These are phyloP conservation scores for Plasmopara viticola DNA, from an alignment of 352 stramenopile species.

Conservation along the genomic window DNA sequence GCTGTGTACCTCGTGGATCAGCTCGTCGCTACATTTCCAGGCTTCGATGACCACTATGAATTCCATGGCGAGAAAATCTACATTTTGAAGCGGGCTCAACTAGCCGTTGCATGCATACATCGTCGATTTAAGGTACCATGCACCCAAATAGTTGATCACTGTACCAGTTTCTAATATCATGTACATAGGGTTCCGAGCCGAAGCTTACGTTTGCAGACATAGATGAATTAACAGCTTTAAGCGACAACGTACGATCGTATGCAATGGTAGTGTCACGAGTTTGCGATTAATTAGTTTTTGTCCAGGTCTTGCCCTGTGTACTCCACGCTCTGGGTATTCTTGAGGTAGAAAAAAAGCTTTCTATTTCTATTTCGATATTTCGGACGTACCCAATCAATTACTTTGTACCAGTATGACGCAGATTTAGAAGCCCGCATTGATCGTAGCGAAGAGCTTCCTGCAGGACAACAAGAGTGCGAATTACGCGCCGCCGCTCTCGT, in stretches of 20 bases:
- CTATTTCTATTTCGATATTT: background rate
- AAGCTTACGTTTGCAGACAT: constrained; percentile 58
- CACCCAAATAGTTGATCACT: background rate
- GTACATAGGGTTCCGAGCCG: constrained; percentile 35
- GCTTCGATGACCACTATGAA: constrained; percentile 62
- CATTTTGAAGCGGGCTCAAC: constrained; percentile 70
- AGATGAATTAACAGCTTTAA: constrained; percentile 50
- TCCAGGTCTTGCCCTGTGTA: constrained; percentile 65
- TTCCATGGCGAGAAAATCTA: constrained; percentile 42
- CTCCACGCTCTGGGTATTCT: constrained; percentile 62
- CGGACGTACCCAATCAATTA: constrained; percentile 1
- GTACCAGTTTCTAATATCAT: constrained; percentile 7
- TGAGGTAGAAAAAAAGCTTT: constrained; percentile 29
- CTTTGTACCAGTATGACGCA: constrained; percentile 36
- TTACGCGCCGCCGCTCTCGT: constrained; percentile 59
- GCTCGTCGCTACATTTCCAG: constrained; percentile 53
- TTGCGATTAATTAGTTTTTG: constrained; percentile 1
- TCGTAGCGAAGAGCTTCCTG: constrained; percentile 37
- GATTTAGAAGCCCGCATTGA: constrained; percentile 48
- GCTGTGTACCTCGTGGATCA: constrained; percentile 46
- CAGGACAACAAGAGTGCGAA: constrained; percentile 49
- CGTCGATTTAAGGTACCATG: constrained; percentile 54
- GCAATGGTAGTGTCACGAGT: background rate
- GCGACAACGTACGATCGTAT: constrained; percentile 46
- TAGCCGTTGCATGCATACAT: constrained; percentile 44